Base-by-base conservation (phyloP, 768 basidiomycete genomes). In the Amanita fuliginea region DNA sequence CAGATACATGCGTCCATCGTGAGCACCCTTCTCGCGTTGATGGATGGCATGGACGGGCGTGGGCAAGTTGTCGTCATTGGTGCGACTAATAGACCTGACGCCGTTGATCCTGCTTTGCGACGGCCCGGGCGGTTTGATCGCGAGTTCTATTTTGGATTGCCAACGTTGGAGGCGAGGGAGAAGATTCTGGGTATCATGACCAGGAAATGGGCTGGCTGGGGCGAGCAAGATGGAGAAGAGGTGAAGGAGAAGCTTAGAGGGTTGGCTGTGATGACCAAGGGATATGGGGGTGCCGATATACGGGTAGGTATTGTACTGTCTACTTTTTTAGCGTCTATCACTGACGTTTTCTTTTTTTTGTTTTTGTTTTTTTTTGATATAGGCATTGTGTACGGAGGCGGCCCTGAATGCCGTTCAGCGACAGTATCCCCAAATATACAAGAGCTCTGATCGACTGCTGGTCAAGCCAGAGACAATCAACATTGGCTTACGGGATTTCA, bases 21-120 rank as follows among this genome's bases (percentile, higher is more conserved):
- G 6, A 91, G 88, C 45, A 98, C 96, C 0, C 74, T 98, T 7
- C 73, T 99, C 2, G 95, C 96, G 2, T 74, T 98, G 39, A 98
- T 98, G 96, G 96, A 98, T 63, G 96, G 95, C 39, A 98, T 98
- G 95, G 96, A 99, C 54, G 94, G 94, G 1, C 79, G 96, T 46
- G 94, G 93, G 1, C 93, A 97, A 64, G 95, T 99, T 14, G 78
- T 98, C 22, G 91, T 99, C 26, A 98, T 98, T 56, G 96, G 96
- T 24, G 96, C 96, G 1, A 99, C 96, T 3, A 99, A 99, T 62
- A 66, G 96, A 53, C 95, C 95, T 0, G 96, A 99, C 64, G 88
- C 93, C n/a, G 83, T 99, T 50, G 96, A 99, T 64, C 92, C 96
- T 16, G 96, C 96, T 1, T 66, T 99, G 44, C 74, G 96, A 26